Conservation (phyloP, 768 basidiomycete genomes). For the Porphyrellus cyaneotinctus region DNA sequence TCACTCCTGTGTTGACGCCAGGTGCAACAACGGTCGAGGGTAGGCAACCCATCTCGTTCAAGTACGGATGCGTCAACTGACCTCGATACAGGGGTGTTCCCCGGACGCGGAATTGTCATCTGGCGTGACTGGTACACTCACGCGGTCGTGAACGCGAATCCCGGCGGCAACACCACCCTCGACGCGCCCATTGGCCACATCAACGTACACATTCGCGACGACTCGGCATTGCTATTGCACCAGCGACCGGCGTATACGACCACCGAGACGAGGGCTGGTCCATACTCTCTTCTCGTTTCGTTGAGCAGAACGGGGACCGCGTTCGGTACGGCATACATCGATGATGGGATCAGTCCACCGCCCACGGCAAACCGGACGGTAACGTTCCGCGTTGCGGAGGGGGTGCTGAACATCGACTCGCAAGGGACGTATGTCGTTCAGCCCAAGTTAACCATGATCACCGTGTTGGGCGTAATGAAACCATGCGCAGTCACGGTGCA, state of each 20-base stretch:
- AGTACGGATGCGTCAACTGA: neutral
- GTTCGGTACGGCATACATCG: constrained; percentile 58
- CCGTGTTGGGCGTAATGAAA: constrained; percentile 48
- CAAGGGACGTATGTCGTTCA: constrained; percentile 29
- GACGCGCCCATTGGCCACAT: constrained; percentile 67
- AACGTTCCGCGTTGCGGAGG: constrained; percentile 37
- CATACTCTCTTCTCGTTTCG: constrained; percentile 59
- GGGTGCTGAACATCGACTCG: constrained; percentile 35
- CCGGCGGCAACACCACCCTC: constrained; percentile 43
- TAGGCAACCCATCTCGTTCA: constrained; percentile 22
- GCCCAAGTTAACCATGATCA: constrained; percentile 46
- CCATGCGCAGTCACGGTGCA: constrained; percentile 40
- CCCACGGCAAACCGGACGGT: constrained; percentile 49
- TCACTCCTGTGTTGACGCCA: constrained; percentile 69
- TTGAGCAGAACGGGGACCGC: constrained; percentile 45
- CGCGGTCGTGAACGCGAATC: constrained; percentile 41
- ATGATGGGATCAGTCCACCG: constrained; percentile 54
- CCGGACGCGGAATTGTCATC: constrained; percentile 49
- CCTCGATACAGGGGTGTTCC: constrained; percentile 50
- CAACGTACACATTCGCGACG: constrained; percentile 67
- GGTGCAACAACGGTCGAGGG: constrained; percentile 65
- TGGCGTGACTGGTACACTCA: constrained; percentile 76
- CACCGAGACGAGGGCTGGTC: constrained; percentile 54
- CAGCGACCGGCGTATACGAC: constrained; percentile 58
- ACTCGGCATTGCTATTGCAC: constrained; percentile 59